phyloP scores from a whole-genome alignment of 306 rosid species.

The Cicer bijugum region DNA sequence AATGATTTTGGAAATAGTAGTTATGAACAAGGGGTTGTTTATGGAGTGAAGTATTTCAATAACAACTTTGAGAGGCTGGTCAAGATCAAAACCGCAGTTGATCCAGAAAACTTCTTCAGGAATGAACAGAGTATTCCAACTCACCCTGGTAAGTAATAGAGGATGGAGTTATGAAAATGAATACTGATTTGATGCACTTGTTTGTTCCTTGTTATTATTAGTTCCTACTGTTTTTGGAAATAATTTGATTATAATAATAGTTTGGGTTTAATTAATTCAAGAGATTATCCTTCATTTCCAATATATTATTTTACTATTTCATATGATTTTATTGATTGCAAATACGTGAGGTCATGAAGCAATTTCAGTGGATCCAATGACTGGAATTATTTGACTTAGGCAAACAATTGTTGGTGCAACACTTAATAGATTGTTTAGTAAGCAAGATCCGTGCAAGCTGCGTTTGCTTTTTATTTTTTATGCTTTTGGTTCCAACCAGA shows the following conservation, averaged over 20 bases:
- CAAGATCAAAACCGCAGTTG: conserved; percentile 51
- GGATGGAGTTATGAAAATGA: not conserved
- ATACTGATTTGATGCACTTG: conserved; percentile 9
- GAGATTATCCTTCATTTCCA: conserved; percentile 4
- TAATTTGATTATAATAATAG: conserved; percentile 7
- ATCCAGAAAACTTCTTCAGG: conserved; percentile 55
- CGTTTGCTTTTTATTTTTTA: not conserved
- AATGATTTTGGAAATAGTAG: conserved; percentile 47
- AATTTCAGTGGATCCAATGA: conserved; percentile 1
- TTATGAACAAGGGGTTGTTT: conserved; percentile 50
- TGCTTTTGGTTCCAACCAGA: conserved; percentile 10
- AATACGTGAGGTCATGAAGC: not conserved
- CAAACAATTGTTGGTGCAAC: not conserved
- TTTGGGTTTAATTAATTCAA: conserved; percentile 16
- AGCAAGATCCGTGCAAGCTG: not conserved
- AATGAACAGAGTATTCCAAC: conserved; percentile 55
- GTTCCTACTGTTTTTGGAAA: not conserved
- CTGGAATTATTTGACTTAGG: not conserved
- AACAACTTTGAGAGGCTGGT: conserved; percentile 53
- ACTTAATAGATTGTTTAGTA: not conserved
- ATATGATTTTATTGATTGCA: conserved; percentile 19
- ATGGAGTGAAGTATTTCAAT: conserved; percentile 53
- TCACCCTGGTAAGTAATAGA: conserved; percentile 30
- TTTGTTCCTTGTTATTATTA: conserved; percentile 6
- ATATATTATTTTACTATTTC: not conserved